A percentile compares a stretch with the other conserved stretches of the same genome.
Conservation (phyloP, 768 basidiomycete genomes). For the Daedaleopsis nitida region DNA sequence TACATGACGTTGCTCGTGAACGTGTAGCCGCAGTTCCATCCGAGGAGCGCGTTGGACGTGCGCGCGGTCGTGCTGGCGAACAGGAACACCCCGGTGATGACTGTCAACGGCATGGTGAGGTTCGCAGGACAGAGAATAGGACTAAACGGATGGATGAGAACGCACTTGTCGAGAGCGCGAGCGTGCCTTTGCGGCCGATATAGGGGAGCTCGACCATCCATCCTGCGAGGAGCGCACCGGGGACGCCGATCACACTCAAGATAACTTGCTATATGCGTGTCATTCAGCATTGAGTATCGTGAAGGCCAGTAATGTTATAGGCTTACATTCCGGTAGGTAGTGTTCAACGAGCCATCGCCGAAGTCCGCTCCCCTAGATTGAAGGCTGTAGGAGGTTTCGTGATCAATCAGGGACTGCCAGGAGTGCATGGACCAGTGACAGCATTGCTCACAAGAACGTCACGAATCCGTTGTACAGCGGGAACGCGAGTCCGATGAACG, state of each 20-base stretch:
- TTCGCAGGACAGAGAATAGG: not conserved
- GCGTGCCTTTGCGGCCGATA: slow-evolving; percentile 56
- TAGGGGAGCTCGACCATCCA: slow-evolving; percentile 51
- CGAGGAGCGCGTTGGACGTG: slow-evolving; percentile 51
- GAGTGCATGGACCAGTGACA: not conserved
- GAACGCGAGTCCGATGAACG: slow-evolving; percentile 76
- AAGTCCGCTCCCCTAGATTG: slow-evolving; percentile 67
- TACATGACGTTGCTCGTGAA: slow-evolving; percentile 63
- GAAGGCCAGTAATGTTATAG: too few species aligned
- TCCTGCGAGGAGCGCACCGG: slow-evolving; percentile 58
- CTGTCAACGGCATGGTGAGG: slow-evolving; percentile 22
- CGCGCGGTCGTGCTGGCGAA: slow-evolving; percentile 59
- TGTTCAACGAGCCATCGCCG: slow-evolving; percentile 68
- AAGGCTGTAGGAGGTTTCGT: slow-evolving; percentile 42
- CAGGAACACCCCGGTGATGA: slow-evolving; percentile 59
- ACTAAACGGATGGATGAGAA: not conserved
- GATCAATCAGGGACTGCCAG: not conserved
- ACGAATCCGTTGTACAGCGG: slow-evolving; percentile 64
- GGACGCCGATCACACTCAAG: slow-evolving; percentile 56
- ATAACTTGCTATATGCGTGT: slow-evolving; percentile 49
- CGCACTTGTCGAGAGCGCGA: slow-evolving; percentile 51
- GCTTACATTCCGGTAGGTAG: slow-evolving; percentile 72
- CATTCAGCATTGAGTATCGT: too few species aligned
- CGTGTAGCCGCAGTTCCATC: slow-evolving; percentile 60
- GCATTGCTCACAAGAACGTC: slow-evolving; percentile 56